These are phyloP conservation scores for Pinus tabuliformis DNA, from an alignment of 75 land plant species.

Conservation along the genomic window DNA sequence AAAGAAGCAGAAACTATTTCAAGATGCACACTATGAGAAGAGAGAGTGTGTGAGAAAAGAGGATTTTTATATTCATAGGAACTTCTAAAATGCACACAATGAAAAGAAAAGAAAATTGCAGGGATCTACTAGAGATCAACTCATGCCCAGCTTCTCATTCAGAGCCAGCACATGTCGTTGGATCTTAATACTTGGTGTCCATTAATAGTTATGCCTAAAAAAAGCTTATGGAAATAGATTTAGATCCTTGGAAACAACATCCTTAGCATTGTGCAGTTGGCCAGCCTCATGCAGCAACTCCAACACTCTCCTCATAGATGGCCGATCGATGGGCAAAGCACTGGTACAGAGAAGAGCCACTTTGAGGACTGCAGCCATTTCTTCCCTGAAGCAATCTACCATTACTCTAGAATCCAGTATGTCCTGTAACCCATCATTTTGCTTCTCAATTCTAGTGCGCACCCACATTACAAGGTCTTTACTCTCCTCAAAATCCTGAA, in stretches of 20 bases:
- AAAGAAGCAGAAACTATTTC: too few species aligned
- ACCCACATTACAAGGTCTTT: slow-evolving; percentile 24
- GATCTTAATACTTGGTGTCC: too few species aligned
- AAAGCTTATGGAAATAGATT: too few species aligned
- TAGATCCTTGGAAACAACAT: background rate
- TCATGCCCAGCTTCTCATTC: too few species aligned
- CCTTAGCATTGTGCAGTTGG: background rate
- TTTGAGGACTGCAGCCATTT: slow-evolving; percentile 49
- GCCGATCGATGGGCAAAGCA: slow-evolving; percentile 55
- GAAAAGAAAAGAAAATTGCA: too few species aligned
- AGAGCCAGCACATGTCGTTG: too few species aligned
- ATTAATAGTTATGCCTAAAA: too few species aligned
- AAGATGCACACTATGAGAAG: too few species aligned
- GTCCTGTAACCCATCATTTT: background rate
- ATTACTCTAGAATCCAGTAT: slow-evolving; percentile 1
- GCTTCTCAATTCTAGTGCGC: background rate
- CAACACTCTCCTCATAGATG: slow-evolving; percentile 79
- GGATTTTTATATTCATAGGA: too few species aligned
- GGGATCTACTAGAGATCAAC: too few species aligned
- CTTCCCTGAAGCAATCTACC: slow-evolving; percentile 18
- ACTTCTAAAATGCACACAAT: too few species aligned
- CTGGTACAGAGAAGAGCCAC: slow-evolving; percentile 68
- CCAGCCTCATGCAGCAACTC: slow-evolving; percentile 46
- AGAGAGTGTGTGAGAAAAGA: too few species aligned
- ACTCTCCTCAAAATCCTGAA: slow-evolving; percentile 22